Conservation (phyloP, 73 alveolate species). For the Diophrys appendiculata region DNA sequence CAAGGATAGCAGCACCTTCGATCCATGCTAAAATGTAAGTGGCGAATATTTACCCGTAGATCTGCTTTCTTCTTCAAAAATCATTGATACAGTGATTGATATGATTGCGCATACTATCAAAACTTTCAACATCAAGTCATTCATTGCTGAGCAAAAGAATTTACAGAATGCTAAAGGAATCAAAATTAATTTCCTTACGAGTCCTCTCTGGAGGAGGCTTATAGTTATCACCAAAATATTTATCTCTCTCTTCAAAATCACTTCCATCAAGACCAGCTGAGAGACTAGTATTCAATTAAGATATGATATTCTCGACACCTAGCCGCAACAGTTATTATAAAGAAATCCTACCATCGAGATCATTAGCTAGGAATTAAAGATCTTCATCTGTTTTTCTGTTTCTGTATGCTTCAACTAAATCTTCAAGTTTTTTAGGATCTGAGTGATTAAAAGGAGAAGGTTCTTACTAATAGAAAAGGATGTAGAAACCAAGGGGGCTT, state of each 20-base stretch:
- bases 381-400: conserved; percentile 6
- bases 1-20: conserved; percentile 76
- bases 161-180: too few species aligned
- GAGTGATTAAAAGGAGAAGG: not conserved
- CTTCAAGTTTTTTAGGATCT: conserved; percentile 4
- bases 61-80: conserved; percentile 45
- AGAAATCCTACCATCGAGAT: not conserved
- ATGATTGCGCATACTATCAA: conserved; percentile 72
- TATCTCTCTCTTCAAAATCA: conserved; percentile 11
- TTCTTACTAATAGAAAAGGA: not conserved
- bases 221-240: not conserved
- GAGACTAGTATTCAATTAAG: not conserved
- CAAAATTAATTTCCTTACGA: not conserved
- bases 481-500: too few species aligned
- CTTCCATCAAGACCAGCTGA: conserved; percentile 1
- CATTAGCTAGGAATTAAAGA: not conserved
- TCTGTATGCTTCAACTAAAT: not conserved
- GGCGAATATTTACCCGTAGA: too few species aligned
- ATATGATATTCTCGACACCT: not conserved
- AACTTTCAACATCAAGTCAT: conserved; percentile 84
- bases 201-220: conserved; percentile 21
- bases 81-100: conserved; percentile 33
- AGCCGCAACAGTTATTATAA: not conserved
- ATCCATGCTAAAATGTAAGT: conserved; percentile 75
- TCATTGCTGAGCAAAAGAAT: conserved; percentile 69